These are phyloP conservation scores for Scedosporium apiospermum DNA, from an alignment of 2,329 filamentous ascomycete genomes.

Conservation along the genomic window DNA sequence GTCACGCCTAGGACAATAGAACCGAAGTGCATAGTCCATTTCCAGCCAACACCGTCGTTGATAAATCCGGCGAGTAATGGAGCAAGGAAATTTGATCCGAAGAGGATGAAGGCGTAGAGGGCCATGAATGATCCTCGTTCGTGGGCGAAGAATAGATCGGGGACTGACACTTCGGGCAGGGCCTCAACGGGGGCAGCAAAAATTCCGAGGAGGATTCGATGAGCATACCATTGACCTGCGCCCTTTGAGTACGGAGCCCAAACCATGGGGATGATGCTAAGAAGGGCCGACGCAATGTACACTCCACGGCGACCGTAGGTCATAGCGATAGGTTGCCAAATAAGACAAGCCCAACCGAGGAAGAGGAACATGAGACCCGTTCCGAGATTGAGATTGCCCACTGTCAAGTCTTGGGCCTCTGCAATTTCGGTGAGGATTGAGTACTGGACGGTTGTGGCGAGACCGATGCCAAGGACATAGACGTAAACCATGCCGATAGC, in stretches of 20 bases:
- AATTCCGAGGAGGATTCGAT: constrained; percentile 19
- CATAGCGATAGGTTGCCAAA: constrained; percentile 43
- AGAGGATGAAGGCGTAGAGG: constrained; percentile 31
- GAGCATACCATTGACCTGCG: constrained; percentile 15
- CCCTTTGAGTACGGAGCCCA: constrained; percentile 16
- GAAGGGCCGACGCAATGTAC: constrained; percentile 31
- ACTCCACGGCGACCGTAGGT: constrained; percentile 40
- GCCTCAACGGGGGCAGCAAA: constrained; percentile 20
- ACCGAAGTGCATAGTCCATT: constrained; percentile 36
- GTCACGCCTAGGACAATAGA: constrained; percentile 40
- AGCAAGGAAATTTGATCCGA: constrained; percentile 33
- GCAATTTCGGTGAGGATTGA: constrained; percentile 29
- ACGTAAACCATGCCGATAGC: constrained; percentile 25
- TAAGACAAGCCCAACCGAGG: constrained; percentile 38
- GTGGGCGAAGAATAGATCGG: constrained; percentile 32
- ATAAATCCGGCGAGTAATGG: constrained; percentile 41
- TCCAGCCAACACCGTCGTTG: constrained; percentile 35
- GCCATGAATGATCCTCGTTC: constrained; percentile 31
- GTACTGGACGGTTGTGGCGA: constrained; percentile 21
- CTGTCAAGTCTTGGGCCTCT: constrained; percentile 30
- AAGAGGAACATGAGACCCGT: constrained; percentile 43
- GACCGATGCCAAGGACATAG: constrained; percentile 30
- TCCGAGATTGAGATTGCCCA: constrained; percentile 35
- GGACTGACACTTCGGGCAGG: constrained; percentile 21
- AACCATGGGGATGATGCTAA: constrained; percentile 21